phyloP scores from a whole-genome alignment of 306 rosid genomes.

The Castanospermum australe region DNA sequence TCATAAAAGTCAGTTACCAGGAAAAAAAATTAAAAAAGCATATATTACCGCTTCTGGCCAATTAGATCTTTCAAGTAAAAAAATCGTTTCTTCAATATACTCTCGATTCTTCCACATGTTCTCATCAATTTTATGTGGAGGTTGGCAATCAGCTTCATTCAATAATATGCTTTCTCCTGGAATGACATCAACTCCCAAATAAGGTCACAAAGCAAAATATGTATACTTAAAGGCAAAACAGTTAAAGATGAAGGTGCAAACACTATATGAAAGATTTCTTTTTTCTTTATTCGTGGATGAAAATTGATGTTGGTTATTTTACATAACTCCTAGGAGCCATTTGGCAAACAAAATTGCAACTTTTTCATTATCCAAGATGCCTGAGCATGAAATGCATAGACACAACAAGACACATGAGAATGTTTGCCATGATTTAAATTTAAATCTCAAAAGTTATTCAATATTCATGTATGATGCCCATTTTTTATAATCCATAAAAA shows the following conservation, averaged over 20 bases:
- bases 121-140: slow-evolving; percentile 96
- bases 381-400: background rate
- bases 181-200: slow-evolving; percentile 28
- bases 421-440: background rate
- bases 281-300: background rate
- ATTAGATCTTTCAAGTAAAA: slow-evolving; percentile 62
- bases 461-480: background rate
- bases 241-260: background rate
- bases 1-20: slow-evolving; percentile 1
- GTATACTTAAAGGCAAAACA: background rate
- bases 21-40: background rate
- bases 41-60: slow-evolving; percentile 72
- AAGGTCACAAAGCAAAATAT: slow-evolving; percentile 20
- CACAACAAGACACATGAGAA: background rate
- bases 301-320: background rate
- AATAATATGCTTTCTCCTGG: slow-evolving; percentile 54
- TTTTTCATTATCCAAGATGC: background rate
- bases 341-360: background rate
- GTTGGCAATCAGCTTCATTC: slow-evolving; percentile 51
- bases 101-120: slow-evolving; percentile 99
- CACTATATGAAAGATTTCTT: background rate
- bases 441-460: background rate
- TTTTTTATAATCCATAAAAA: background rate
- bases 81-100: slow-evolving; percentile 76
- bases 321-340: background rate